Base-by-base conservation (phyloP, 2,329 filamentous ascomycete species). In the Thelonectria olida region DNA sequence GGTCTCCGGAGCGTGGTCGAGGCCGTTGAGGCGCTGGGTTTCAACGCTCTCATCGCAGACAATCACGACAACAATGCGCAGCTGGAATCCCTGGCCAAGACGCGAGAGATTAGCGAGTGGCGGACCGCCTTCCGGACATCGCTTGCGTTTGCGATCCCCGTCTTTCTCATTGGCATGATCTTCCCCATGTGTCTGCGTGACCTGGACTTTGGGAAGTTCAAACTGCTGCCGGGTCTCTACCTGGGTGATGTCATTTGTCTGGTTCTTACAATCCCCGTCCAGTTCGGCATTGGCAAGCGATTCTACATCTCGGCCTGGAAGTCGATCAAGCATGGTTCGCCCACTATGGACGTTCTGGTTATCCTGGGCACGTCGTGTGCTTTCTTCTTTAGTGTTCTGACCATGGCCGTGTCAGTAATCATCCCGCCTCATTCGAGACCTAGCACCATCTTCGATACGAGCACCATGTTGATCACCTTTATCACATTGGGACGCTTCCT, bases 381-480 rank as follows among this genome's bases (percentile, higher is more conserved):
- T 19, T 99, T 98, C 81, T 96, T 97, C 78, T 99, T 97, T 80
- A 98, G 95, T 75, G 80, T 93, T 68, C 88, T 92, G 48, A 88
- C 93, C 15, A 97, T 99, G 93, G 55, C 90, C 5, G 88, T 98
- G 15, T 96, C 93, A 0, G 75, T 98, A 19, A 67, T 92, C 13
- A 82, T 87, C n/a, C 81, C 87, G 20, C 92, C 93, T 7, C 93
- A 98, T 74, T 86, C 84, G 2, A 87, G 92, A 48, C 96, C 96
- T 1, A 90, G 88, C 65, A 97, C 93, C 2, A 91, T 97, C 15
- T 99, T 99, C 72, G 96, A 99, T 74, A 99, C 96, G 1, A 97
- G 94, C 78, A 97, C 93, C 20, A 99, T 98, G 96, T 84, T 99
- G 52, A 94, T 99, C 76, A 97, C 93, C 0, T 98, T 99, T 75